A percentile compares a stretch with the other conserved stretches of the same genome.
Conservation (phyloP, 164 flowering plant species). For the Aristolochia californica region DNA sequence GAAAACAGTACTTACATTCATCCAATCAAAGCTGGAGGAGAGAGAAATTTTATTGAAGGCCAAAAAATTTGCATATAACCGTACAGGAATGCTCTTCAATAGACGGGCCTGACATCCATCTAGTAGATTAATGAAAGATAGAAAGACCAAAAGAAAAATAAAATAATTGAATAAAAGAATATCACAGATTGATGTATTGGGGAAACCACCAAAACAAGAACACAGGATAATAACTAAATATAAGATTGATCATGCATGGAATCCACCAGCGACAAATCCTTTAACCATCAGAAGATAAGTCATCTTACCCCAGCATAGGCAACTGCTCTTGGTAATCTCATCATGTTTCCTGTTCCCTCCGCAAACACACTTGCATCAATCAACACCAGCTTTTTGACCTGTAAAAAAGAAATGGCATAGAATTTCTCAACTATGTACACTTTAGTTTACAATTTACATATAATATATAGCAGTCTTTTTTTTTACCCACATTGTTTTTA, state of each 20-base stretch:
- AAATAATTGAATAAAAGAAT: too few species aligned
- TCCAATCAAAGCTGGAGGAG: conserved; percentile 15
- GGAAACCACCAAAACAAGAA: background rate
- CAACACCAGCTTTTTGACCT: conserved; percentile 79
- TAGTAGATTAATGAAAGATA: too few species aligned
- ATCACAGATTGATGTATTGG: too few species aligned
- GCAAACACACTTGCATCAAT: conserved; percentile 92
- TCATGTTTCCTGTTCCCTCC: conserved; percentile 67
- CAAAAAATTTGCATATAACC: conserved; percentile 20
- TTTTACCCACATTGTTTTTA: conserved; percentile 28
- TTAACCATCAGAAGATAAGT: background rate
- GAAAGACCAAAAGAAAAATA: too few species aligned
- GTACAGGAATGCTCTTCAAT: conserved; percentile 26
- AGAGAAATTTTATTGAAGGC: conserved; percentile 14
- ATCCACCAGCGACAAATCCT: background rate
- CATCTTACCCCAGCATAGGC: conserved; percentile 87
- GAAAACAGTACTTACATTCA: conserved; percentile 15
- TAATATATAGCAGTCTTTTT: too few species aligned
- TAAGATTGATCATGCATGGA: background rate
- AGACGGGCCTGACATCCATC: conserved; percentile 19
- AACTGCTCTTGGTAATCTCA: conserved; percentile 50
- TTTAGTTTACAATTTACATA: background rate
- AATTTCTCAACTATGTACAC: background rate
- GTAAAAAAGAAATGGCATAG: conserved; percentile 3
- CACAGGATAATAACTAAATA: background rate